Conservation (phyloP, 202 grass and related monocot species). For the Cymbopogon flexuosus region DNA sequence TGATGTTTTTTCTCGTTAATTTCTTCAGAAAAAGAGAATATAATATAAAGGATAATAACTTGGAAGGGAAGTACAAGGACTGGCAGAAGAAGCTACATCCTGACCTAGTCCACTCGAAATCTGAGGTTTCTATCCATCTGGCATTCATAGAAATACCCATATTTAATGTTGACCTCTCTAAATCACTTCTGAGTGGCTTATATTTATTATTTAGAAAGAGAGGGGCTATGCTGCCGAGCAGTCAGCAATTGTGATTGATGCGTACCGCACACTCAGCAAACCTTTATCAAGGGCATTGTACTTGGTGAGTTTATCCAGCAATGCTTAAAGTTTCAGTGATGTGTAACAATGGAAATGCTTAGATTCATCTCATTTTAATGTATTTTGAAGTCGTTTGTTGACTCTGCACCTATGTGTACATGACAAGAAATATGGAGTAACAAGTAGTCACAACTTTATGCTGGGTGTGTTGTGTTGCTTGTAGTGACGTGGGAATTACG, state of each 20-base stretch:
- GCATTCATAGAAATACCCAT: background rate
- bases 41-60: constrained; percentile 45
- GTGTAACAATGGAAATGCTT: background rate
- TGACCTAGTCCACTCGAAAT: constrained; percentile 91
- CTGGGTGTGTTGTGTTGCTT: background rate
- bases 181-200: constrained; percentile 19
- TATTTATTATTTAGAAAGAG: constrained; percentile 55
- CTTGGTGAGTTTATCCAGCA: constrained; percentile 48
- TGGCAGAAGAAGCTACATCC: constrained; percentile 99
- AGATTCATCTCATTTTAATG: background rate
- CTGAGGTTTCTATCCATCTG: constrained; percentile 49
- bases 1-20: constrained; percentile 16
- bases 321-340: background rate
- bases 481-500: background rate
- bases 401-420: background rate
- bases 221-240: constrained; percentile 79
- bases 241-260: constrained; percentile 80
- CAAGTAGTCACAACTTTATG: background rate
- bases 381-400: background rate
- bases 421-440: background rate
- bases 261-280: constrained; percentile 62
- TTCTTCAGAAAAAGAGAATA: constrained; percentile 56
- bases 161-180: background rate
- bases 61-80: constrained; percentile 83
- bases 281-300: constrained; percentile 81